These are phyloP conservation scores for Pseudogymnoascus sp. DNA, from an alignment of 2,329 filamentous ascomycete genomes.

Conservation along the genomic window DNA sequence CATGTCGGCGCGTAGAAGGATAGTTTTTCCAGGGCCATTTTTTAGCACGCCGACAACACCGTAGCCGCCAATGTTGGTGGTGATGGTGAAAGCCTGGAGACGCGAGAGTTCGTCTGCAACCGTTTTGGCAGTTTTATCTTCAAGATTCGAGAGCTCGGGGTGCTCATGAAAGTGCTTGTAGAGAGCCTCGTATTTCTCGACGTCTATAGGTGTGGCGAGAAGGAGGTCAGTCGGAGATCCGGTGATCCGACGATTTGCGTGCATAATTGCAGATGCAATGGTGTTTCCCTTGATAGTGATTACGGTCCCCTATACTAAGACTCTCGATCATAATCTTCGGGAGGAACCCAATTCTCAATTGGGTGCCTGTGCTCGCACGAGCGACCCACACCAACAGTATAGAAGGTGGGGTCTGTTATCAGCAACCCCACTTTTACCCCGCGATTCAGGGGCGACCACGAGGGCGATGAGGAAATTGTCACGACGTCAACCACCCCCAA, in stretches of 20 bases:
- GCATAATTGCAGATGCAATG: background rate
- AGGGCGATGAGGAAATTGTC: background rate
- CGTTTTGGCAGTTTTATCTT: slow-evolving; percentile 43
- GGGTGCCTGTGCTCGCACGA: background rate
- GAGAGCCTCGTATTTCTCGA: slow-evolving; percentile 39
- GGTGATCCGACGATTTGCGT: background rate
- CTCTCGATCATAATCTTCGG: background rate
- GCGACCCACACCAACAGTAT: background rate
- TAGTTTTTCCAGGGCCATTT: slow-evolving; percentile 48
- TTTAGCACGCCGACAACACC: slow-evolving; percentile 49
- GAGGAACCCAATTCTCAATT: background rate
- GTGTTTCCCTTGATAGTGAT: background rate
- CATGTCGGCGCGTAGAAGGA: slow-evolving; percentile 56
- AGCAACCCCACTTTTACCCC: background rate
- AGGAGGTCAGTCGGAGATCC: background rate
- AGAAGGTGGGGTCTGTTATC: background rate
- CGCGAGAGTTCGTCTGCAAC: slow-evolving; percentile 36
- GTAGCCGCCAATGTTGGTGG: slow-evolving; percentile 48
- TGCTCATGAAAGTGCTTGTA: slow-evolving; percentile 54
- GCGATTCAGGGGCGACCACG: background rate
- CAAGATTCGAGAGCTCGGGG: slow-evolving; percentile 53
- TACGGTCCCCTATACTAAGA: background rate
- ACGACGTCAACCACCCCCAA: background rate
- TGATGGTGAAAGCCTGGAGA: slow-evolving; percentile 36
- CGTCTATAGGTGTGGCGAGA: background rate